phyloP scores from a whole-genome alignment of 225 moss, liverwort and hornwort genomes.

The Marchantia paleacea region DNA sequence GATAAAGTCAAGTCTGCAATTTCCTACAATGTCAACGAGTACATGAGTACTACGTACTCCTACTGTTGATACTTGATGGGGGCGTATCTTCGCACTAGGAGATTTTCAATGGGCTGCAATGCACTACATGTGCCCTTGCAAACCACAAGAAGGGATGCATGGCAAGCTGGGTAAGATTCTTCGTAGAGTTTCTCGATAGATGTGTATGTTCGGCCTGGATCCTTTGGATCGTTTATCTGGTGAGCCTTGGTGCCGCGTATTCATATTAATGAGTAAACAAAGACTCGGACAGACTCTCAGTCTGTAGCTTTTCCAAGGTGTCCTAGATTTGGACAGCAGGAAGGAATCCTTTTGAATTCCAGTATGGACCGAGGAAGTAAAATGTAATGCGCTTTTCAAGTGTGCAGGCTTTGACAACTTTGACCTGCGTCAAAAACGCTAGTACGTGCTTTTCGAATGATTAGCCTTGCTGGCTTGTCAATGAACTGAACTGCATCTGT shows the following conservation, averaged over 20 bases:
- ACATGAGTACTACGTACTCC: not conserved
- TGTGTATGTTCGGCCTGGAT: not conserved
- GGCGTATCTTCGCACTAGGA: not conserved
- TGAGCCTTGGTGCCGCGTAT: not conserved
- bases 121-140: too few species aligned
- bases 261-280: not conserved
- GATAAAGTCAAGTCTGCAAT: constrained; percentile 4
- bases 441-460: constrained; percentile 17
- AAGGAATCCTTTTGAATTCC: constrained; percentile 2
- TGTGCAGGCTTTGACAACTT: not conserved
- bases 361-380: not conserved
- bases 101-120: too few species aligned
- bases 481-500: constrained; percentile 3
- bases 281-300: not conserved
- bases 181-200: not conserved
- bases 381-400: not conserved
- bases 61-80: not conserved
- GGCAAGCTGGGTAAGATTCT: not conserved
- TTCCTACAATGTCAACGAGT: constrained; percentile 1
- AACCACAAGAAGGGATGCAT: not conserved
- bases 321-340: constrained; percentile 1
- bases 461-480: constrained; percentile 17
- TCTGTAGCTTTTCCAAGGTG: not conserved
- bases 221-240: not conserved
- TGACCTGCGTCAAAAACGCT: not conserved